Conservation (phyloP, 2,329 filamentous ascomycete genomes). For the Microcyclosporella mali region DNA sequence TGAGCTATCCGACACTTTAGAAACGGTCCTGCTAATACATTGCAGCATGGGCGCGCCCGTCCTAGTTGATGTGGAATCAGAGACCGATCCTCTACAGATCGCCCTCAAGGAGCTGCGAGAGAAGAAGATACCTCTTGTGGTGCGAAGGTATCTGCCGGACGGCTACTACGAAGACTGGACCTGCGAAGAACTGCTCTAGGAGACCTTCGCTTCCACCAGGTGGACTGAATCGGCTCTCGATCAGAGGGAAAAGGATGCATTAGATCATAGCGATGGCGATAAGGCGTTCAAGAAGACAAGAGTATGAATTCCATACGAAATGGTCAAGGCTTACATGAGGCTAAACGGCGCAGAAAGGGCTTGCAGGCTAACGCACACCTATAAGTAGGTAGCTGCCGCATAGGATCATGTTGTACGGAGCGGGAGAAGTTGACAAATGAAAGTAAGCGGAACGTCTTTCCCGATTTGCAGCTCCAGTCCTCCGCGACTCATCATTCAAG, state of each 20-base stretch:
- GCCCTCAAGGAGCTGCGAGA: slow-evolving; percentile 95
- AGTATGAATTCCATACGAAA: too few species aligned
- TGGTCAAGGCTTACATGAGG: too few species aligned
- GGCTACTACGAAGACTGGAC: slow-evolving; percentile 99
- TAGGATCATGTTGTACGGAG: too few species aligned
- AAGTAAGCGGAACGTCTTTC: slow-evolving; percentile 3
- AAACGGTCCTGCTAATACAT: slow-evolving; percentile 1
- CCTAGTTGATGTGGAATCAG: slow-evolving; percentile 90
- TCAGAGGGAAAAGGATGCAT: background rate
- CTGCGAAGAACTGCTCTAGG: slow-evolving; percentile 79
- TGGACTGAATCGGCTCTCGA: background rate
- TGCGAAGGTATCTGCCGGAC: slow-evolving; percentile 91
- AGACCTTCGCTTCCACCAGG: background rate
- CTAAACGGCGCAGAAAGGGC: too few species aligned
- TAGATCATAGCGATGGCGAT: slow-evolving; percentile 14
- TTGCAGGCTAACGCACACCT: too few species aligned
- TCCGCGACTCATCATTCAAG: too few species aligned
- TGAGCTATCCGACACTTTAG: background rate
- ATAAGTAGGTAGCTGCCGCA: too few species aligned
- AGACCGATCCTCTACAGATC: slow-evolving; percentile 95
- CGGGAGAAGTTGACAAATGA: too few species aligned
- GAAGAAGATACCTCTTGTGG: slow-evolving; percentile 97
- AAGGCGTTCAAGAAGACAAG: slow-evolving; percentile 5
- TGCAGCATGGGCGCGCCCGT: slow-evolving; percentile 93
- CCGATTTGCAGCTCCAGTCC: background rate